Evolutionary conservation across 148 eudicot genomes (phyloP), one percentile per base, ranked within the genome.

Genomic region (Oxyria digyna): DNA sequence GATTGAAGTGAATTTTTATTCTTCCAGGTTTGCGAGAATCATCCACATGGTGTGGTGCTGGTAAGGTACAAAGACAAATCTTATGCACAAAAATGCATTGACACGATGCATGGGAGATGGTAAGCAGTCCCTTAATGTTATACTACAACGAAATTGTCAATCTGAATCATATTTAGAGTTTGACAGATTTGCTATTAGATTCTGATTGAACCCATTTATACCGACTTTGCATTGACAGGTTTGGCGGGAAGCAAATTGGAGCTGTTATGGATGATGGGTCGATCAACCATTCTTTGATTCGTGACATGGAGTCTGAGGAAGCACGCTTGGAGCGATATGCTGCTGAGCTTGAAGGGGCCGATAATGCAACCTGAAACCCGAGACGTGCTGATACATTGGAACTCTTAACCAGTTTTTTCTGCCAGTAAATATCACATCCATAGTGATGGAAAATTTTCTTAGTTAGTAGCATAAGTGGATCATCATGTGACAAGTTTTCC

Each of bases 91-190:
- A 85, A 83, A 73, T 91, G 99, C 80, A 85, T 95, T 49, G 93
- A 91, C 72, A 29, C 76, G 75, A 95, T 95, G 99, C 79, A 95
- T 78, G 96, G 96, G 67, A 77, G 99, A 78, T 95, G 99, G 99
- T 95, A 91, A 71, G 23, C 6, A 59, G 38, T 9, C 38, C 18
- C 27, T 33, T n/a, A 11, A 26, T 13, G 5, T 4, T 55, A 13
- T 55, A 23, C 10, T 52, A 52, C 0, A 24, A 24, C 14, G 26
- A 55, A 18, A 55, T 0, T 55, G 17, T 55, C n/a, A 24, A 12
- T 55, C 37, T 38, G 15, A 59, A 59, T 59, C 65, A 27, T 59
- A 27, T 9, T 18, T n/a, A 24, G 41, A 38, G 0, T 49, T 20
- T 20, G 8, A 7, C 0, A 49, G 11, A 20, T 49, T 55, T 55